A percentile compares a stretch with the other conserved stretches of the same genome.
phyloP scores from a whole-genome alignment of 768 basidiomycete genomes.

The Peribolospora baueri region DNA sequence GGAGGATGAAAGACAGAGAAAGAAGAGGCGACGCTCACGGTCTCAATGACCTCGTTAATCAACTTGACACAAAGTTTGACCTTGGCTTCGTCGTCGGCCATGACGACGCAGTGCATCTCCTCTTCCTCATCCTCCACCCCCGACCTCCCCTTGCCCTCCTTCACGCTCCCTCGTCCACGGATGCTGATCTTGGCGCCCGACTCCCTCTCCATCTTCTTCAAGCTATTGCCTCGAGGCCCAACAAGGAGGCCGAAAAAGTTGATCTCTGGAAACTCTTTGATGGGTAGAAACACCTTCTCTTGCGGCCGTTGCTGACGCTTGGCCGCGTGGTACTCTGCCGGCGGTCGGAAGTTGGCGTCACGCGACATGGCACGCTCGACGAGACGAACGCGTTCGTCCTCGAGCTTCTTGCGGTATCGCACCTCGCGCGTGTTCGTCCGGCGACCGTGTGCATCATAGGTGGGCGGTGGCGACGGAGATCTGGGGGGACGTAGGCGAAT shows the following conservation, averaged over 20 bases:
- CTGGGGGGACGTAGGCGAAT: slow-evolving; percentile 21
- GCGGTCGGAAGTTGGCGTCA: slow-evolving; percentile 92
- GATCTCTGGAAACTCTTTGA: slow-evolving; percentile 99
- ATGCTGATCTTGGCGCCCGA: slow-evolving; percentile 97
- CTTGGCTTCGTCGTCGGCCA: slow-evolving; percentile 76
- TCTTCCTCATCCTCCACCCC: slow-evolving; percentile 91
- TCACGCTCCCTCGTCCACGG: slow-evolving; percentile 91
- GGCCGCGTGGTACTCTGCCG: slow-evolving; percentile 84
- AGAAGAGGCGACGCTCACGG: slow-evolving; percentile 29
- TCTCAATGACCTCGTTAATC: slow-evolving; percentile 96
- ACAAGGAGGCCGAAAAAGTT: slow-evolving; percentile 98
- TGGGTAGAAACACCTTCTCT: slow-evolving; percentile 97
- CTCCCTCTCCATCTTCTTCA: slow-evolving; percentile 98
- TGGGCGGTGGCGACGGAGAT: slow-evolving; percentile 87
- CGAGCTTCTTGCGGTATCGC: slow-evolving; percentile 54
- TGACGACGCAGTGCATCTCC: slow-evolving; percentile 91
- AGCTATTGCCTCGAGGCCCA: slow-evolving; percentile 90
- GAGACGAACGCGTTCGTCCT: slow-evolving; percentile 46
- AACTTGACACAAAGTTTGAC: slow-evolving; percentile 72
- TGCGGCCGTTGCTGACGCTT: slow-evolving; percentile 69
- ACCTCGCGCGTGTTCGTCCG: slow-evolving; percentile 97
- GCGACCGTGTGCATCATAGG: slow-evolving; percentile 90
- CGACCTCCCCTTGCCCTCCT: slow-evolving; percentile 90
- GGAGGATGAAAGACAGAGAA: neutral
- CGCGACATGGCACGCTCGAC: slow-evolving; percentile 93